phyloP scores from a whole-genome alignment of 805 yeast genomes.

The Wickerhamiella kurtzmanii region DNA sequence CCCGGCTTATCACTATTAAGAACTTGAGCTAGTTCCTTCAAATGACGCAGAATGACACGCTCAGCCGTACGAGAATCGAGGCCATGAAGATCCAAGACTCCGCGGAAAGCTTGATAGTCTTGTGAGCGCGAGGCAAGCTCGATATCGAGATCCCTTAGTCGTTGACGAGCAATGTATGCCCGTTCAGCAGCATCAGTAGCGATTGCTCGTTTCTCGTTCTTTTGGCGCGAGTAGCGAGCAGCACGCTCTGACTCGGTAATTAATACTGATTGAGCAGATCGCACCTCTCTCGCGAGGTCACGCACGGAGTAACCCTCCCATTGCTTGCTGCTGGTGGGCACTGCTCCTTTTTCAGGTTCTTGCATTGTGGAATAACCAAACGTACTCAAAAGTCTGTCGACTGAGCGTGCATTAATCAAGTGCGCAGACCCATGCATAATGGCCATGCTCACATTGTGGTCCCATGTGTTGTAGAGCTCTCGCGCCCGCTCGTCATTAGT shows the following conservation, averaged over 20 bases:
- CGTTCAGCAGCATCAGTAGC: neutral
- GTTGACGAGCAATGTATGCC: neutral
- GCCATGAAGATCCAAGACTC: neutral
- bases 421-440: neutral
- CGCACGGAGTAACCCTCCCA: neutral
- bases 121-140: neutral
- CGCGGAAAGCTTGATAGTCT: neutral
- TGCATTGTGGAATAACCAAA: neutral
- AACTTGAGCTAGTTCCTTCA: neutral
- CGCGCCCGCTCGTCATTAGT: neutral
- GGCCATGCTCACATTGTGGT: neutral
- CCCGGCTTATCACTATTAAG: neutral
- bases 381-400: neutral
- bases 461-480: neutral
- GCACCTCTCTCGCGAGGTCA: neutral
- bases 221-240: neutral
- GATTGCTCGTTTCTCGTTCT: neutral
- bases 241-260: neutral
- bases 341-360: neutral
- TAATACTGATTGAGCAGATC: neutral
- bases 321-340: neutral
- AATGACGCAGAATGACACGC: neutral
- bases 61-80: neutral
- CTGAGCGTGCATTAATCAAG: neutral
- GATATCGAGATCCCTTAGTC: neutral